Evolutionary conservation across 73 alveolate species (phyloP), one percentile per base, ranked within the genome.

Genomic region (Vitrella brassicaformis): DNA sequence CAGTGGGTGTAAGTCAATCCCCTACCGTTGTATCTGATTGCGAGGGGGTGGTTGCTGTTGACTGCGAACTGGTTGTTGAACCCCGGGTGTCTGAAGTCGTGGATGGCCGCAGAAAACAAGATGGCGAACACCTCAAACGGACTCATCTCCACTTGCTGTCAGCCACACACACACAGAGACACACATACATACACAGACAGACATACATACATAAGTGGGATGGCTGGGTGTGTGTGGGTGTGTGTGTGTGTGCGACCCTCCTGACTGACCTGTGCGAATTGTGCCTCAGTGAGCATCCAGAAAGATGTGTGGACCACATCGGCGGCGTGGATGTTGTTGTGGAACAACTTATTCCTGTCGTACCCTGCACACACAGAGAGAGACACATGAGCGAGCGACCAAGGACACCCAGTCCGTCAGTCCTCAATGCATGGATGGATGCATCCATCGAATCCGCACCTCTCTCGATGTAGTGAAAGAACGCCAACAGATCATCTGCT

Each of bases 11-110:
- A n/a, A n/a, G n/a, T n/a, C n/a, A 14, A 78, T 73, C 77, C 73
- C 88, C 47, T 74, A 82, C 82, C 93, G 76, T 87, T 87, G 72
- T 84, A 83, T 67, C 86, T 81, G 67, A 86, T 67, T 19, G 93
- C 79, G 31, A 77, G 31, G 46, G 86, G 81, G 70, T 73, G 73
- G 67, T 25, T 74, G 30, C 84, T 76, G 73, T 86, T 86, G 74
- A 77, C 84, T 66, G 82, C 83, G 74, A 66, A 86, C 68, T 69
- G 46, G 75, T 86, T 86, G 67, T 79, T 86, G 80, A 78, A 80
- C 28, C 93, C 93, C 29, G 93, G 93, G 75, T 86, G 93, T 45
- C 79, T 71, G 80, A 78, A 82, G 74, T 86, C 93, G 75, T 86
- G 93, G 39, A 74, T 73, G 28, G 45, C 45, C 28, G 82, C 82